Evolutionary conservation across 805 yeast species (phyloP).

Genomic region (Ogataea haglerorum): DNA sequence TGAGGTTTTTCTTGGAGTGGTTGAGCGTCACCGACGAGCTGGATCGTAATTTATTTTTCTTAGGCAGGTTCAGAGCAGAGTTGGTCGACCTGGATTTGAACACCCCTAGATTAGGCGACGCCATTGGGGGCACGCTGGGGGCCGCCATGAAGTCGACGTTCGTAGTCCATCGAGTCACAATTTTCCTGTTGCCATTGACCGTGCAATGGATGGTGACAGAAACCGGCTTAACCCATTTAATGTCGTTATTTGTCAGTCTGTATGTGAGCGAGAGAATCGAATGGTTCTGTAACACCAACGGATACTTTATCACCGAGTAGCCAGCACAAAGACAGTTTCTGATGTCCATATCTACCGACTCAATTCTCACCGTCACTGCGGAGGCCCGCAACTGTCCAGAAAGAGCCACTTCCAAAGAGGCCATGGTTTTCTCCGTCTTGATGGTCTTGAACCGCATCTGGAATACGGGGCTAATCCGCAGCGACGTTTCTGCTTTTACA

Average conservation of each 20-base stretch:
- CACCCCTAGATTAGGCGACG: constrained; percentile 26
- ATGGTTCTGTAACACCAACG: constrained; percentile 27
- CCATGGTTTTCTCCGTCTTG: constrained; percentile 25
- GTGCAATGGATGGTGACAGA: constrained; percentile 22
- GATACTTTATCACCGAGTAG: constrained; percentile 24
- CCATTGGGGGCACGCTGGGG: constrained; percentile 7
- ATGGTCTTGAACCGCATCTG: constrained; percentile 29
- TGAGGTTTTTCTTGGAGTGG: constrained; percentile 32
- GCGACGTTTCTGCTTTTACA: constrained; percentile 7
- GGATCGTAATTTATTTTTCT: constrained; percentile 20
- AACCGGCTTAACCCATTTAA: constrained; percentile 26
- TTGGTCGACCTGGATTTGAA: constrained; percentile 14
- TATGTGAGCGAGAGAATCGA: constrained; percentile 26
- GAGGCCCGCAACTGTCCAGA: constrained; percentile 18
- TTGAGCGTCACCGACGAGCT: constrained; percentile 24
- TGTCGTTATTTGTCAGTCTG: constrained; percentile 26
- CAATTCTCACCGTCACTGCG: constrained; percentile 10
- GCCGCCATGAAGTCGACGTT: constrained; percentile 31
- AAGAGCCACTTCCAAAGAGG: constrained; percentile 25
- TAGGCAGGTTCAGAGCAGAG: constrained; percentile 22
- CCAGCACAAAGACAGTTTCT: constrained; percentile 25
- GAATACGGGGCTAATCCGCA: constrained; percentile 26
- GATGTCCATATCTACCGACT: constrained; percentile 18
- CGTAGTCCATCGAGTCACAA: constrained; percentile 37
- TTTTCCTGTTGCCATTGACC: constrained; percentile 17